Evolutionary conservation across 495 filamentous ascomycete genomes (phyloP).

Genomic region (Xylaria sp.): DNA sequence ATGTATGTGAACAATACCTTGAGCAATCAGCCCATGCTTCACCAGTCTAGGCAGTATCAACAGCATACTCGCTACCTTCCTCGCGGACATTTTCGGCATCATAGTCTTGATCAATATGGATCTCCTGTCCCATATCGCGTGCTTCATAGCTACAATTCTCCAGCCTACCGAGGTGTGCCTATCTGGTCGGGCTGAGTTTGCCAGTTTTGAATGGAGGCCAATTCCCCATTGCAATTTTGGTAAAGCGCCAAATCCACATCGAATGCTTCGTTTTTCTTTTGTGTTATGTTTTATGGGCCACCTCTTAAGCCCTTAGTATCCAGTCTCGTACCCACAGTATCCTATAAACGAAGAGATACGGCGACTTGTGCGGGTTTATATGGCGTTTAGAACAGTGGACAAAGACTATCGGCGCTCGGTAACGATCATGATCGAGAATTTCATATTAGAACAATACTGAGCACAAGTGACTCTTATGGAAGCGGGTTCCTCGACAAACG

Average conservation of each 20-base stretch:
- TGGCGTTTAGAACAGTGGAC: neutral
- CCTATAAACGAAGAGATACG: neutral
- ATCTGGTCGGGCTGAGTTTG: slow-evolving; percentile 50
- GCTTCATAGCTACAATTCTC: slow-evolving; percentile 58
- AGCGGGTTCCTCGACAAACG: neutral
- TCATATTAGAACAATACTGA: neutral
- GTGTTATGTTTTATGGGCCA: neutral
- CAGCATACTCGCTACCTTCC: slow-evolving; percentile 42
- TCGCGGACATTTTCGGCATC: slow-evolving; percentile 48
- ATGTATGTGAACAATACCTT: slow-evolving; percentile 38
- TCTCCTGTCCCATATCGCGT: slow-evolving; percentile 48
- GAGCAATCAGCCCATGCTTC: slow-evolving; percentile 40
- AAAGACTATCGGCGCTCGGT: neutral
- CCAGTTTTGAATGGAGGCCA: neutral
- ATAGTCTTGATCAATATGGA: slow-evolving; percentile 44
- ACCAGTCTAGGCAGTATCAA: slow-evolving; percentile 40
- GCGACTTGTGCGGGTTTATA: neutral
- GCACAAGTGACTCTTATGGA: slow-evolving; percentile 1
- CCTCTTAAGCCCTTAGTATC: neutral
- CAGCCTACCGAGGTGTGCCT: slow-evolving; percentile 52
- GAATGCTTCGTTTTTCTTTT: slow-evolving; percentile 21
- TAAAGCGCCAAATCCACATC: neutral
- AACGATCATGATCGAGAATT: neutral
- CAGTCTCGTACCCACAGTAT: neutral
- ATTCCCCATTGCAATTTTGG: neutral